Percentiles rank a stretch among this genome's conserved stretches.
Conservation (phyloP, 2,329 filamentous ascomycete species). For the Aspergillus arachidicola region DNA sequence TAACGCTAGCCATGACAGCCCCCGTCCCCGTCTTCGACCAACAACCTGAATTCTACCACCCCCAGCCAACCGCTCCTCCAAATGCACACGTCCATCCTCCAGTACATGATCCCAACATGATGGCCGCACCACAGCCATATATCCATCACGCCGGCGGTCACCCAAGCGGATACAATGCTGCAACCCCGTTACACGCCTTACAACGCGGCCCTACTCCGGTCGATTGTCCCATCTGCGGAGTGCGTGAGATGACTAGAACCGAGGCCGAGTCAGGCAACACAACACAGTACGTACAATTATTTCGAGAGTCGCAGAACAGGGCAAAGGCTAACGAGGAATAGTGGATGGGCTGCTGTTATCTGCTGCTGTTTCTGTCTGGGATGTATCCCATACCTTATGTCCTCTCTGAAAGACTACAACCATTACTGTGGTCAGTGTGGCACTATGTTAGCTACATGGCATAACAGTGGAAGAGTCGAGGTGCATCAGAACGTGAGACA, state of each 20-base stretch:
- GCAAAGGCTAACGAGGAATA: constrained; percentile 19
- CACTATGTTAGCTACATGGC: constrained; percentile 50
- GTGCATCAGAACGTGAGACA: constrained; percentile 34
- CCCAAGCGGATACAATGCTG: constrained; percentile 27
- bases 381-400: constrained; percentile 54
- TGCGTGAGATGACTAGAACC: constrained; percentile 36
- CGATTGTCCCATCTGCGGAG: constrained; percentile 52
- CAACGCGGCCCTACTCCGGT: constrained; percentile 43
- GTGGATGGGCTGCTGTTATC: constrained; percentile 49
- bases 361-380: constrained; percentile 49
- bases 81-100: constrained; percentile 1
- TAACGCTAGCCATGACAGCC: not conserved
- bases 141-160: constrained; percentile 10
- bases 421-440: constrained; percentile 53
- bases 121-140: not conserved
- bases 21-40: constrained; percentile 7
- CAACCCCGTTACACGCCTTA: constrained; percentile 29
- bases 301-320: too few relatives aligned
- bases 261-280: constrained; percentile 28
- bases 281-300: constrained; percentile 29
- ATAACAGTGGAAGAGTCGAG: constrained; percentile 51
- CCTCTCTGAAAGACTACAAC: constrained; percentile 51
- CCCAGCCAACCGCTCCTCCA: not conserved
- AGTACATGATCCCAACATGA: not conserved
- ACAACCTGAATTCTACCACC: not conserved